Conservation (phyloP, 192 early-diverging fungal genomes). For the Powellomyces hirtus region DNA sequence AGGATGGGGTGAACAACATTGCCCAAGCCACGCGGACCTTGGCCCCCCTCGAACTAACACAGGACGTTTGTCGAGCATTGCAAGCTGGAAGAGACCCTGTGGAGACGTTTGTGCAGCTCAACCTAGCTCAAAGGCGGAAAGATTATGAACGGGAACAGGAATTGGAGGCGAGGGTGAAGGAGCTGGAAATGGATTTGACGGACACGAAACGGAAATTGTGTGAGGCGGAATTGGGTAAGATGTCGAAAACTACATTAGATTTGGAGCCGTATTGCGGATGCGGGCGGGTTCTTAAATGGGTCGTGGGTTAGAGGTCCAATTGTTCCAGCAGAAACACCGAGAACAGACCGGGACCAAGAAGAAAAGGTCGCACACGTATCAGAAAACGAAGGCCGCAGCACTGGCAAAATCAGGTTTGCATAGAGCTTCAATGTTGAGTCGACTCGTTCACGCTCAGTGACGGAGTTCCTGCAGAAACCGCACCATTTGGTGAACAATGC, state of each 20-base stretch:
- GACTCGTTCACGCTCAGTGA: background rate
- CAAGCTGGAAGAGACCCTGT: background rate
- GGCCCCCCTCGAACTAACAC: background rate
- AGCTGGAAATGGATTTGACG: background rate
- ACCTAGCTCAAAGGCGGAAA: background rate
- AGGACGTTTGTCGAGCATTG: background rate
- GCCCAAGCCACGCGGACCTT: background rate
- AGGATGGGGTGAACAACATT: background rate
- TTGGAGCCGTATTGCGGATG: background rate
- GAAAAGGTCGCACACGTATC: conserved; percentile 10
- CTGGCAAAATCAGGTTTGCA: background rate
- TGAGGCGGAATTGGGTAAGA: conserved; percentile 7
- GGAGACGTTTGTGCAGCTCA: background rate
- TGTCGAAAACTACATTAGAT: background rate
- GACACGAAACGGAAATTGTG: conserved; percentile 4
- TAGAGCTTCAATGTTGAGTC: background rate
- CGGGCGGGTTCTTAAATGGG: background rate
- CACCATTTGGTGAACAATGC: background rate
- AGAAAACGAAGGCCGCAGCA: conserved; percentile 9
- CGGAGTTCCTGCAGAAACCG: background rate
- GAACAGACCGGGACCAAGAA: background rate
- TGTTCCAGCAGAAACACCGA: background rate
- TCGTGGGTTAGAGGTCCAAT: conserved; percentile 20
- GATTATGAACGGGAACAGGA: background rate
- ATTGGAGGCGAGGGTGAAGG: background rate